Evolutionary conservation across 2,329 filamentous ascomycete species (phyloP), one percentile per base, ranked within the genome.

Genomic region (Polychaeton citri): DNA sequence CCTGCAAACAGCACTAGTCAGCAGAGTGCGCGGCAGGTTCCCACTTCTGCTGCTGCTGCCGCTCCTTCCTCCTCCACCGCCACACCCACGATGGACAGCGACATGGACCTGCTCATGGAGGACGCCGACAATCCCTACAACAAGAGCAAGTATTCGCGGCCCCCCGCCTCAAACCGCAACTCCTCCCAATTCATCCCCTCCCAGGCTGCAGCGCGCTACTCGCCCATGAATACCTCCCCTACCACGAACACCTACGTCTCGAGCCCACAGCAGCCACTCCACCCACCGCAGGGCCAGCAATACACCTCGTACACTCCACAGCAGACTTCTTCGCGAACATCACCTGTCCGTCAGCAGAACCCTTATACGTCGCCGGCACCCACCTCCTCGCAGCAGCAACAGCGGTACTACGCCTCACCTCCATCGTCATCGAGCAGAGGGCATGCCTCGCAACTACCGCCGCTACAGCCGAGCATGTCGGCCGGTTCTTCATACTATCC

Each of bases 151-250:
- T 93, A 94, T 60, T 76, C 85, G 62, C 76, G 83, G 47, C 76
- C 83, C 30, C 76, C 76, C 58, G 81, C 44, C 21, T 79, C 85
- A 55, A 76, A 85, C 52, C 77, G 88, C 48, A 67, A 76, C 41
- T 84, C 74, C 43, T 74, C 85, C 49, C 80, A 88, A 57, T 81
- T 80, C 47, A 62, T 77, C 46, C 51, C 53, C 33, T 37, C 49
- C 8, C 46, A 54, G 28, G 84, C 85, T 38, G 83, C 86, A 40
- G 24, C 24, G 12, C 24, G 24, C 24, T 96, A 96, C 63, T 96
- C 88, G 32, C 90, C 88, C 44, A 95, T 95, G 87, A 88, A 94
- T 58, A 66, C 92, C 42, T 85, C 86, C 41, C 83, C 86, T 28
- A 76, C 79, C 21, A 80, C 82, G 38, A 78, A 85, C 21, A 92